Evolutionary conservation across 306 rosid genomes (phyloP).

Genomic region (Glycine soja): DNA sequence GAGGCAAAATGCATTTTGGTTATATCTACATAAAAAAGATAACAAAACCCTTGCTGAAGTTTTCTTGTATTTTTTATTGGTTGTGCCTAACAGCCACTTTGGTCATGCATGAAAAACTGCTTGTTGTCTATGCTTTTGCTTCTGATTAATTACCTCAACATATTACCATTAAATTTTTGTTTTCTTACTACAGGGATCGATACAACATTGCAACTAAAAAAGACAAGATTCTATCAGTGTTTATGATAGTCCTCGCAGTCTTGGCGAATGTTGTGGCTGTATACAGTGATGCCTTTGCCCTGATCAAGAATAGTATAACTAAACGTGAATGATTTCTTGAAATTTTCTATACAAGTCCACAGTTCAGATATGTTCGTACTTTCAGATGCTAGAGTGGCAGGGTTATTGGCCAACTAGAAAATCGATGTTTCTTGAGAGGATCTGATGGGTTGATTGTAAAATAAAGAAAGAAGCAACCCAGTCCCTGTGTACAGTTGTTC

Average conservation of each 20-base stretch:
- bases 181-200: conserved; percentile 64
- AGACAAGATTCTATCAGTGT: conserved; percentile 69
- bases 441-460: conserved; percentile 33
- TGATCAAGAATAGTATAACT: conserved; percentile 59
- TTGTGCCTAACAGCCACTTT: background rate
- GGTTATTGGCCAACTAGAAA: conserved; percentile 32
- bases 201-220: conserved; percentile 73
- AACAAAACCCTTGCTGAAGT: background rate
- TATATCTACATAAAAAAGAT: background rate
- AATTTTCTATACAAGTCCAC: conserved; percentile 20
- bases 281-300: conserved; percentile 75
- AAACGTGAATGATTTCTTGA: conserved; percentile 38
- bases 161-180: background rate
- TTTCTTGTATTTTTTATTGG: background rate
- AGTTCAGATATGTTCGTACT: conserved; percentile 17
- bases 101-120: background rate
- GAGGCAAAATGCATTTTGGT: background rate
- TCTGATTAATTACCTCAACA: conserved; percentile 5
- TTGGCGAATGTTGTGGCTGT: conserved; percentile 79
- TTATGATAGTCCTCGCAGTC: conserved; percentile 79
- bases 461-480: conserved; percentile 8
- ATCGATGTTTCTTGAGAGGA: conserved; percentile 43
- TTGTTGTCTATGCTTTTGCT: conserved; percentile 22
- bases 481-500: conserved; percentile 41
- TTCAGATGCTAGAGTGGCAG: conserved; percentile 27